Percentiles rank a stretch among this genome's conserved stretches.
Conservation (phyloP, 495 filamentous ascomycete species). For the Penicillium diatomitis region DNA sequence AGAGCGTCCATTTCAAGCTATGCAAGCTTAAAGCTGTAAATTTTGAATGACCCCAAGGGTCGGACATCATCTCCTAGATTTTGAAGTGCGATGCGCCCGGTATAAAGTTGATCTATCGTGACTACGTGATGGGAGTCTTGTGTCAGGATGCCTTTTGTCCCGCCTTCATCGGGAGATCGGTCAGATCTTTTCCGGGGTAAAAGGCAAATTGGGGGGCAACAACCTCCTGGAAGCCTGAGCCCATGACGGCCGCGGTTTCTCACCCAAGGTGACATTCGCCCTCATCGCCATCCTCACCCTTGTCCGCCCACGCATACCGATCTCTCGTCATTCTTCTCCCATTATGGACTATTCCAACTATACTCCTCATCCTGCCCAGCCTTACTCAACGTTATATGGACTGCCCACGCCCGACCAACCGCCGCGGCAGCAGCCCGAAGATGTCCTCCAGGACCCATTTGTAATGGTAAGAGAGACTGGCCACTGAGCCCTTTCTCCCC, state of each 20-base stretch:
- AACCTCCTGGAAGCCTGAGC: background rate
- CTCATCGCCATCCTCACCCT: background rate
- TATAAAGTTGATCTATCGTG: too few relatives aligned
- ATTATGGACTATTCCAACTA: slow-evolving; percentile 35
- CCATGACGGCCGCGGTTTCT: background rate
- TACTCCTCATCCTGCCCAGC: slow-evolving; percentile 21
- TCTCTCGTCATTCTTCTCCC: background rate
- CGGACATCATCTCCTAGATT: too few relatives aligned
- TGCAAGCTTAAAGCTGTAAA: too few relatives aligned
- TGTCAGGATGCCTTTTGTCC: background rate
- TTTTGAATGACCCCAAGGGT: too few relatives aligned
- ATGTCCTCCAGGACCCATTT: slow-evolving; percentile 22
- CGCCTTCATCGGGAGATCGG: background rate
- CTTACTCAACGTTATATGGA: slow-evolving; percentile 27
- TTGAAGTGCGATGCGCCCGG: too few relatives aligned
- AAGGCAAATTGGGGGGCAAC: slow-evolving; percentile 1
- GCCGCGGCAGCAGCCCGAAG: slow-evolving; percentile 12
- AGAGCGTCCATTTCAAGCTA: too few relatives aligned
- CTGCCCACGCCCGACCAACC: slow-evolving; percentile 30
- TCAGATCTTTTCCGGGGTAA: slow-evolving; percentile 1
- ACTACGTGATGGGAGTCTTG: too few relatives aligned
- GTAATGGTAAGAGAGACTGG: slow-evolving; percentile 12
- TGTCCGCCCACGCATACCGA: background rate
- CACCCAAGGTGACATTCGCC: background rate
- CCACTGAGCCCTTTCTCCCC: background rate